Conservation (phyloP, 176 grass and related monocot genomes). For the Metroxylon sagu region DNA sequence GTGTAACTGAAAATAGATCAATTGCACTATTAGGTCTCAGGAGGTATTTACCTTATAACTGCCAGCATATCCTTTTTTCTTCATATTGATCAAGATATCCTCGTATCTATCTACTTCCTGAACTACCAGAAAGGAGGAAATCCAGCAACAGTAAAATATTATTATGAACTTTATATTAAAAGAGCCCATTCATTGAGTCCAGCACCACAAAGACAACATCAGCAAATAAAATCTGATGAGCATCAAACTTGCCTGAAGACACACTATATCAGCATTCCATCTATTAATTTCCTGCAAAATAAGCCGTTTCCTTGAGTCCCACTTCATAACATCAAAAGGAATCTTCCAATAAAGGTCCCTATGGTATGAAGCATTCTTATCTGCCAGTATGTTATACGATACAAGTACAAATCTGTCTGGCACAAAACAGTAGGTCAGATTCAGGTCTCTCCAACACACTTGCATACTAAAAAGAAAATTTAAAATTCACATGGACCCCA, state of each 20-base stretch:
- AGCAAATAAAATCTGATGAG: too few species aligned
- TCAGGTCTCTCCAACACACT: too few species aligned
- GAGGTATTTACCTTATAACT: conserved; percentile 54
- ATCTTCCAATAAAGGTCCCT: conserved; percentile 57
- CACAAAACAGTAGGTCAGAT: neutral
- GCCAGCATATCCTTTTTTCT: conserved; percentile 51
- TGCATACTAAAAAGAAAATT: too few species aligned
- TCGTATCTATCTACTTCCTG: conserved; percentile 78
- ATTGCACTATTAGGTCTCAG: neutral
- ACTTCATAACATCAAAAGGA: conserved; percentile 48
- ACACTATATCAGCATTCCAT: conserved; percentile 68
- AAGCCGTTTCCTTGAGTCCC: conserved; percentile 64
- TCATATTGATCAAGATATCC: conserved; percentile 46
- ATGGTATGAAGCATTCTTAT: conserved; percentile 51
- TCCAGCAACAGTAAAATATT: neutral
- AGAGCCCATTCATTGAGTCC: neutral
- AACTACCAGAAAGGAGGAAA: conserved; percentile 7
- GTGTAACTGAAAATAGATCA: too few species aligned
- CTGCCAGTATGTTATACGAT: conserved; percentile 89
- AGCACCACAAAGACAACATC: too few species aligned
- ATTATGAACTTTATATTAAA: neutral
- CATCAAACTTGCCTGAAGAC: conserved; percentile 52
- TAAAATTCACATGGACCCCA: too few species aligned
- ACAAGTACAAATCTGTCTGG: conserved; percentile 63
- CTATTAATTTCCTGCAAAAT: conserved; percentile 64